Evolutionary conservation across 2,329 filamentous ascomycete genomes (phyloP), one percentile per base, ranked within the genome.

Genomic region (Purpureocillium lavendulum): DNA sequence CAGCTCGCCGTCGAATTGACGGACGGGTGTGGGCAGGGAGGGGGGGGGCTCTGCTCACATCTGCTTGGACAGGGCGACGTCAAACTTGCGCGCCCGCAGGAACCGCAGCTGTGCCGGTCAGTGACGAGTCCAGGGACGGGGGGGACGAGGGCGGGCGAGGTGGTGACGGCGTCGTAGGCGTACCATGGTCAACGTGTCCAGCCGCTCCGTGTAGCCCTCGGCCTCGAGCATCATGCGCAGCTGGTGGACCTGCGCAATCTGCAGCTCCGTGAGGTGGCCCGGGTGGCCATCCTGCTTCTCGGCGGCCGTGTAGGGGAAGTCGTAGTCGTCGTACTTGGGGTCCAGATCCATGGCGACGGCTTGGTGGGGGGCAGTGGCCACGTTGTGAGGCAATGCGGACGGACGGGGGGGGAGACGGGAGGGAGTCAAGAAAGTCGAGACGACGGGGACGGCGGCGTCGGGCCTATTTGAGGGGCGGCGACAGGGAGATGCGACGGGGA

Each of bases 311-410:
- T 82, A 87, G 47, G 92, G 92, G 71, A 78, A 97, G 66, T 96
- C 89, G 66, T 92, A 97, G 71, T 94, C 64, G 69, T 97, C 92
- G 73, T 97, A 94, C 70, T 95, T 96, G 61, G 86, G 75, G 65
- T 94, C 82, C 54, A 87, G 60, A 61, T 77, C 67, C 67, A 78
- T 69, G 55, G 58, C 61, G 55, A 48, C 41, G 44, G 42, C 41
- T 21, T 37, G 40, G 30, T 16, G 31, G 30, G 39, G 45, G 26
- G 14, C 35, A 32, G 26, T 21, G 26, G n/a, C 11, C 10, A 24
- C 13, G 29, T 8, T 10, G 16, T 15, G 15, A 18, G 26, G n/a
- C 14, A 31, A 30, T 14, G 21, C 5, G 13, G 26, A 29, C 26
- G 5, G 35, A 31, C 33, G 15, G 10, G 33, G 14, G 9, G 14